A percentile compares a stretch with the other conserved stretches of the same genome.
These are phyloP conservation scores for Hyaloscypha bicolor DNA, from an alignment of 495 filamentous ascomycete species.

Conservation along the genomic window DNA sequence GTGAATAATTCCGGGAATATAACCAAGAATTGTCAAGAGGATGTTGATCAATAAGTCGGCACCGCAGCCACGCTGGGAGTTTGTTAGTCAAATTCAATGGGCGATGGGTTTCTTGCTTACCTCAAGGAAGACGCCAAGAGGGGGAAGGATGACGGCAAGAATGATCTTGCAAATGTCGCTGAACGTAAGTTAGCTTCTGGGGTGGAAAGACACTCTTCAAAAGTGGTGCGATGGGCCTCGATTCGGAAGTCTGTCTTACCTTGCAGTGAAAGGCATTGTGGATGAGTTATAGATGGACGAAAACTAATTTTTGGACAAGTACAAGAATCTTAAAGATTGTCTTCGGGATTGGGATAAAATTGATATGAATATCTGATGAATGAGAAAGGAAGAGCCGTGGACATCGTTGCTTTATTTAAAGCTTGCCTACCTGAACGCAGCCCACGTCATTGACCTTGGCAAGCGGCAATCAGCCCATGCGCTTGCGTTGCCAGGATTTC, in stretches of 20 bases:
- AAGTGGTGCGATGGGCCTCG: not conserved
- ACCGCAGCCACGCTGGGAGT: constrained; percentile 65
- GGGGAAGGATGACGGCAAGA: constrained; percentile 83
- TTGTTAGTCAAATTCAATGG: constrained; percentile 3
- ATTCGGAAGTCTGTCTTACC: not conserved
- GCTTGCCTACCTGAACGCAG: not conserved
- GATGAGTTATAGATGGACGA: not conserved
- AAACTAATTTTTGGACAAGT: not conserved
- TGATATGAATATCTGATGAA: not conserved
- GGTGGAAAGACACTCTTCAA: not conserved
- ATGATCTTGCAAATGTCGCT: constrained; percentile 95
- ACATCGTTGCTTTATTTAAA: not conserved
- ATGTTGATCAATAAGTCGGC: constrained; percentile 87
- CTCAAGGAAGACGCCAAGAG: constrained; percentile 89
- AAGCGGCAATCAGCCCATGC: not conserved
- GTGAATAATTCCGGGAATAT: constrained; percentile 76
- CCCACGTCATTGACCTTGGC: not conserved
- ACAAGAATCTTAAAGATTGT: not conserved
- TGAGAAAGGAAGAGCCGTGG: not conserved
- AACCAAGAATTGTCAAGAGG: constrained; percentile 80
- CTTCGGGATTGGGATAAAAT: not conserved
- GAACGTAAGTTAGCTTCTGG: constrained; percentile 10
- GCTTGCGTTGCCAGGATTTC: not conserved
- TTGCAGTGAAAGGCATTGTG: not conserved
- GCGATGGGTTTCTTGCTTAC: constrained; percentile 5